phyloP scores from a whole-genome alignment of 805 yeast species.

The Diddensiella santjacobensis region DNA sequence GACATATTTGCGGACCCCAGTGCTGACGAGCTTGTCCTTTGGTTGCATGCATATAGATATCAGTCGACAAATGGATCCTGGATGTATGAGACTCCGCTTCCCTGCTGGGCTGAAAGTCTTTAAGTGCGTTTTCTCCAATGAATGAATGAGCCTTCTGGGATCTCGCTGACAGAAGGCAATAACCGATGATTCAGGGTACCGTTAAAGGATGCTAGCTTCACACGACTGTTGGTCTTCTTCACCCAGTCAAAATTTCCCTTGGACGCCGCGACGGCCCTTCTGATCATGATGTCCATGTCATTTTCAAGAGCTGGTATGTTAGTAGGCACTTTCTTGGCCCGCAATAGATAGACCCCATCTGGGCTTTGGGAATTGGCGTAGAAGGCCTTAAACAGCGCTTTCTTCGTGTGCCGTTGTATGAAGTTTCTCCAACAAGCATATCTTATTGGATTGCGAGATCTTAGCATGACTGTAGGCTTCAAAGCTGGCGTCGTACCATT shows the following conservation, averaged over 20 bases:
- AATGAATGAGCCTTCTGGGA: not conserved
- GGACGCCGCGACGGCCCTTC: slow-evolving; percentile 6
- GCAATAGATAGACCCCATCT: slow-evolving; percentile 21
- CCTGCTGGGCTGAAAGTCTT: slow-evolving; percentile 60
- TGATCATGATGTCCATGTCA: slow-evolving; percentile 13
- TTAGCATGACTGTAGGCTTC: not conserved
- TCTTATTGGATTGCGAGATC: slow-evolving; percentile 22
- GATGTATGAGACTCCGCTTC: slow-evolving; percentile 64
- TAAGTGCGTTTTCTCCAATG: not conserved
- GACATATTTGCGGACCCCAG: slow-evolving; percentile 75
- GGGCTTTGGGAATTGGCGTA: not conserved
- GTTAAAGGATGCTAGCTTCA: slow-evolving; percentile 9
- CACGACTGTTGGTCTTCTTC: slow-evolving; percentile 11
- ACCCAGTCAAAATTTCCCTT: slow-evolving; percentile 16
- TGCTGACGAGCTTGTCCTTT: slow-evolving; percentile 68
- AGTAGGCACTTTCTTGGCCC: slow-evolving; percentile 13
- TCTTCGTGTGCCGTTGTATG: slow-evolving; percentile 4
- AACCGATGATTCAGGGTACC: slow-evolving; percentile 2
- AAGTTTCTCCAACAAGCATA: slow-evolving; percentile 22
- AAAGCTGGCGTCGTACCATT: slow-evolving; percentile 15
- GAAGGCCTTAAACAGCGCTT: slow-evolving; percentile 12
- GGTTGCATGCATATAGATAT: slow-evolving; percentile 81
- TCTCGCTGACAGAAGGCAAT: not conserved
- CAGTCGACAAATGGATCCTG: slow-evolving; percentile 43
- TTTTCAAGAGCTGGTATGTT: slow-evolving; percentile 6